Evolutionary conservation across 2,329 filamentous ascomycete genomes (phyloP), one percentile per base, ranked within the genome.

Genomic region (Fusarium sp.): DNA sequence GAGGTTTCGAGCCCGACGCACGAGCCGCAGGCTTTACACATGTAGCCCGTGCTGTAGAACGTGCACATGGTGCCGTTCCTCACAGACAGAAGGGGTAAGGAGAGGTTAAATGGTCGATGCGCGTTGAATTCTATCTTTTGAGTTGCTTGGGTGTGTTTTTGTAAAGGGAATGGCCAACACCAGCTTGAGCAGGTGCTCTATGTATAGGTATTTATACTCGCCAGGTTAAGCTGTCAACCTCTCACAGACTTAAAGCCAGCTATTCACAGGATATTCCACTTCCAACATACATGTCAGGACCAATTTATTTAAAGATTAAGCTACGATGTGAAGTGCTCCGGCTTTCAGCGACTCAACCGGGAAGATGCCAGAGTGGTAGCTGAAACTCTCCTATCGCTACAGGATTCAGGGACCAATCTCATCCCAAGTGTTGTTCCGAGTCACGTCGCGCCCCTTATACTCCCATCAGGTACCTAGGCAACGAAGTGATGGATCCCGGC

Each of bases 61-160:
- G 27, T 34, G 31, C 71, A 73, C 71, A 74, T 73, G 13, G 16
- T 58, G 58, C n/a, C 27, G 27, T 27, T 50, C 16, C 13, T 22
- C 14, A 5, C 13, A 22, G 20, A 42, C 6, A 22, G 40, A 5
- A 22, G 13, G 4, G 20, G 14, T 45, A 6, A 45, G 6, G 4
- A 0, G 13, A n/a, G 40, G 6, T 22, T 24, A 22, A 7, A 22
- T 5, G 2, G 13, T 16, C 6, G 8, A 45, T 45, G 20, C 16
- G 22, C 10, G 10, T 31, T n/a, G 27, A n/a, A 13, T 0, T 20
- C 13, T 13, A 4, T 14, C 5, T 20, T 13, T 5, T 14, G 2
- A 1, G 16, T 31, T 31, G 3, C 6, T 13, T 20, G 1, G 18
- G 2, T 52, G 18, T 31, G 1, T 31, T 4, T 2, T 52, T 1